Conservation (phyloP, 208 protist species). For the Trypanosoma conorhini region DNA sequence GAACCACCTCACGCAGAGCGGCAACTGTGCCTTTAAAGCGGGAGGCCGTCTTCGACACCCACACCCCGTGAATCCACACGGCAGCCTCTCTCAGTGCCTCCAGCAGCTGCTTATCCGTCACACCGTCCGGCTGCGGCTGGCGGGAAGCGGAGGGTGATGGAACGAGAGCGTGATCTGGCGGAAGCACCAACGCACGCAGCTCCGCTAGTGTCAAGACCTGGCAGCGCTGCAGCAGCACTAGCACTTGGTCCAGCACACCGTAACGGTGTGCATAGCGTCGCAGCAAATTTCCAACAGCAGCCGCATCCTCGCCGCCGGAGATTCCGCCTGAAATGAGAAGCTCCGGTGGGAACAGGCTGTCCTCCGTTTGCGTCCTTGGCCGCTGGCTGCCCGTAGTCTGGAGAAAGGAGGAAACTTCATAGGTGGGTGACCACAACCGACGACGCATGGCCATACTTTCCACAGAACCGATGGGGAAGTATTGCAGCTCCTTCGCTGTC, state of each 20-base stretch:
- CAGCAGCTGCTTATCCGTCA: constrained; percentile 46
- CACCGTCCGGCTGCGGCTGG: constrained; percentile 14
- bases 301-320: constrained; percentile 56
- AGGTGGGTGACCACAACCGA: constrained; percentile 42
- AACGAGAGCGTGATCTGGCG: constrained; percentile 7
- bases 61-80: constrained; percentile 86
- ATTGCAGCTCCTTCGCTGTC: constrained; percentile 49
- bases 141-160: background rate
- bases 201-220: constrained; percentile 62
- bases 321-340: constrained; percentile 78
- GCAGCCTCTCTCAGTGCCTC: constrained; percentile 48
- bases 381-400: background rate
- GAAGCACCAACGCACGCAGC: constrained; percentile 22
- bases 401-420: constrained; percentile 19
- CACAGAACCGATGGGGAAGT: constrained; percentile 45
- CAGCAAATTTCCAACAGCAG: constrained; percentile 42
- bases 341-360: constrained; percentile 82
- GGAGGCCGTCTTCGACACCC: constrained; percentile 54
- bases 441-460: constrained; percentile 62
- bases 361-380: constrained; percentile 28
- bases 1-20: constrained; percentile 71
- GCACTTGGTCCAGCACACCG: constrained; percentile 54
- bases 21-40: constrained; percentile 66
- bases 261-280: constrained; percentile 57
- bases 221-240: constrained; percentile 54